These are phyloP conservation scores for Gossypium gossypioides DNA, from an alignment of 441 rosid species.

Conservation along the genomic window DNA sequence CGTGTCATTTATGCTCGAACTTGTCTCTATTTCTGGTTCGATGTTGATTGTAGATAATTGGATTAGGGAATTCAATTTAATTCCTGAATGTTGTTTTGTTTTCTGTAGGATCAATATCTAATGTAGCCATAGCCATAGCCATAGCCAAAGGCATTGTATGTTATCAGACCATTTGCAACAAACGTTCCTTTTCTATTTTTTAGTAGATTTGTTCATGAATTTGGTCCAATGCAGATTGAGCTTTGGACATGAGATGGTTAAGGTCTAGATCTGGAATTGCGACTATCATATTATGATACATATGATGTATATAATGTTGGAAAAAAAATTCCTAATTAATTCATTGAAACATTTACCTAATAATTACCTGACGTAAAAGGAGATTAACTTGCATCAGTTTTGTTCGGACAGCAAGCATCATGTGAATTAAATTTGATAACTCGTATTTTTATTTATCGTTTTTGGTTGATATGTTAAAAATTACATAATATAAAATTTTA, in stretches of 20 bases:
- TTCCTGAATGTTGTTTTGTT: not conserved
- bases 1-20: constrained; percentile 70
- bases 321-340: too few relatives aligned
- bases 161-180: not conserved
- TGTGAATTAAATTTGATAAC: too few relatives aligned
- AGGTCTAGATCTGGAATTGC: too few relatives aligned
- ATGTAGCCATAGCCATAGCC: not conserved
- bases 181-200: not conserved
- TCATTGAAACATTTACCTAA: too few relatives aligned
- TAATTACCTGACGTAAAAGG: too few relatives aligned
- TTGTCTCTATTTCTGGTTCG: constrained; percentile 79
- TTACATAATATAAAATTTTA: too few relatives aligned
- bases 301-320: too few relatives aligned
- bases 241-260: not conserved
- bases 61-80: not conserved
- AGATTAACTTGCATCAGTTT: too few relatives aligned
- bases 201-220: not conserved
- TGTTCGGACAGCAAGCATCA: too few relatives aligned
- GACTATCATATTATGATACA: too few relatives aligned
- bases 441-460: too few relatives aligned
- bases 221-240: not conserved
- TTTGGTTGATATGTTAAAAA: too few relatives aligned
- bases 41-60: constrained; percentile 33
- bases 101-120: not conserved
- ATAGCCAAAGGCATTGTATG: not conserved